These are phyloP conservation scores for Aechmea fasciata DNA, from an alignment of 176 grass and related monocot species.

Conservation along the genomic window DNA sequence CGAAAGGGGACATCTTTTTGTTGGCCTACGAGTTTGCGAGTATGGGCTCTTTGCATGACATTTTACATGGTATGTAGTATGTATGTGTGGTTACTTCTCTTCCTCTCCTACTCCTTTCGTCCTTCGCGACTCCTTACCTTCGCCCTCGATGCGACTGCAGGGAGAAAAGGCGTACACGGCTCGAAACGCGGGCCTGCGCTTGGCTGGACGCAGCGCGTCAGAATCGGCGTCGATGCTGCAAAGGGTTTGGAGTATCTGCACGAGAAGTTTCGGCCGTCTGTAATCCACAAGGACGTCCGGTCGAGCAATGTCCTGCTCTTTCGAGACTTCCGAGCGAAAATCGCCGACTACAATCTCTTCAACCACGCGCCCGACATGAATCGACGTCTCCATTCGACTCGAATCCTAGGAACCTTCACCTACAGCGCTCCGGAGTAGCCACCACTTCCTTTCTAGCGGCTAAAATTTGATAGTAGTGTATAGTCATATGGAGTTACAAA, in stretches of 20 bases:
- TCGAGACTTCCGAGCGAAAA: slow-evolving; percentile 39
- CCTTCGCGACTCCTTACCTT: not conserved
- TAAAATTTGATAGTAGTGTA: too few relatives aligned
- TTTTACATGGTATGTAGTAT: slow-evolving; percentile 26
- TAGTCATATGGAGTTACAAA: too few relatives aligned
- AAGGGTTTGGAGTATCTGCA: slow-evolving; percentile 64
- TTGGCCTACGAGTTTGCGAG: slow-evolving; percentile 20
- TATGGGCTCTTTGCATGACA: slow-evolving; percentile 23
- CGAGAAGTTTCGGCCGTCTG: slow-evolving; percentile 36
- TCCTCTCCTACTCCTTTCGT: not conserved
- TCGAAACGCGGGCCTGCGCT: slow-evolving; percentile 23
- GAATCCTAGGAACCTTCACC: slow-evolving; percentile 50
- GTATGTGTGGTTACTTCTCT: slow-evolving; percentile 1
- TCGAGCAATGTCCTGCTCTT: slow-evolving; percentile 67
- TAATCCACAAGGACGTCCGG: slow-evolving; percentile 48
- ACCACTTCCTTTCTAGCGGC: not conserved
- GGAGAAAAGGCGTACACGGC: not conserved
- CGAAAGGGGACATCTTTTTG: not conserved
- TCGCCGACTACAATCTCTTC: slow-evolving; percentile 66
- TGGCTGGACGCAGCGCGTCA: slow-evolving; percentile 38
- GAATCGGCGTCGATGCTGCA: slow-evolving; percentile 52
- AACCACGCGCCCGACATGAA: slow-evolving; percentile 58
- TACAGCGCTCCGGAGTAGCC: slow-evolving; percentile 57
- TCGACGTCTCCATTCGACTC: slow-evolving; percentile 37
- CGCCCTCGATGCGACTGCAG: not conserved